Conservation (phyloP, 1,284 basidiomycete genomes). For the Puccinia novopanici region DNA sequence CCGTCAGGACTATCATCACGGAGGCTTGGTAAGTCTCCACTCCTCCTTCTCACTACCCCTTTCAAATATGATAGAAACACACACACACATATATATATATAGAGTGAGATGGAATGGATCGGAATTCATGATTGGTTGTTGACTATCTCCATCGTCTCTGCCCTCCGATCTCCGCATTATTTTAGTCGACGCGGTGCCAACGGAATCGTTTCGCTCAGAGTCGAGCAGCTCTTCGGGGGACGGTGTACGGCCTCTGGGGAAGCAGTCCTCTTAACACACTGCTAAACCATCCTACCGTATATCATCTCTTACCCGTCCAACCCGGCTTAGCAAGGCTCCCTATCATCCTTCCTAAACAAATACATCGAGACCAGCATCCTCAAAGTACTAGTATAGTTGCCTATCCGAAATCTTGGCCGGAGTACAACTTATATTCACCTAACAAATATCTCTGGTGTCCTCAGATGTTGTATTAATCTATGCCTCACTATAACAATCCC, state of each 20-base stretch:
- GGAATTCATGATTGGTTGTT: neutral
- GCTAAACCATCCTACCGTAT: neutral
- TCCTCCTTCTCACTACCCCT: neutral
- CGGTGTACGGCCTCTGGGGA: constrained; percentile 36
- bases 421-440: no score
- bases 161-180: neutral
- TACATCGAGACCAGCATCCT: no score
- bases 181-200: constrained; percentile 22
- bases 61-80: no score
- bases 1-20: constrained; percentile 38
- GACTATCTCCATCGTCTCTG: neutral
- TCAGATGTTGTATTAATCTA: no score
- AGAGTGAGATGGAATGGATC: neutral
- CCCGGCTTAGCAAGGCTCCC: no score
- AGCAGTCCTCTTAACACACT: constrained; percentile 32
- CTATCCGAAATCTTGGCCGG: no score
- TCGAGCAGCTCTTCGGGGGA: constrained; percentile 23
- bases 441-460: no score
- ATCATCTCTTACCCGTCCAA: no score
- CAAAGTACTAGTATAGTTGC: neutral
- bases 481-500: no score
- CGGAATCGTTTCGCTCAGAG: constrained; percentile 35
- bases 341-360: no score
- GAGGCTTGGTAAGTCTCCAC: constrained; percentile 30
- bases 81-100: neutral